These are phyloP conservation scores for Trichosporon coremiiforme DNA, from an alignment of 1,284 basidiomycete genomes.

Conservation along the genomic window DNA sequence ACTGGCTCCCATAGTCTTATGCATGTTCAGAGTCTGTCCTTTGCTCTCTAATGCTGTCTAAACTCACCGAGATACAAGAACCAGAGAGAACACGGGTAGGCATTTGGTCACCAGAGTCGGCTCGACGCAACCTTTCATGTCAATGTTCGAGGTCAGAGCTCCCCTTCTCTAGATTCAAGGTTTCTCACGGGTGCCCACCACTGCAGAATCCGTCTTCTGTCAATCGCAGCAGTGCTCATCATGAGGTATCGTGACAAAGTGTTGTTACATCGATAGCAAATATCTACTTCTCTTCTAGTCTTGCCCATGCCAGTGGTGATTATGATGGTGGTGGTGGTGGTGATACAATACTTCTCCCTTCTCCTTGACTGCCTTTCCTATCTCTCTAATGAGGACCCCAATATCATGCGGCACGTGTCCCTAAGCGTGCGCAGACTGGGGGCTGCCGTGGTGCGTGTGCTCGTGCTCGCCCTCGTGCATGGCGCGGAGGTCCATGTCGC, in stretches of 20 bases:
- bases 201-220: too few relatives aligned
- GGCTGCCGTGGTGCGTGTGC: neutral
- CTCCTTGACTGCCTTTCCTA: neutral
- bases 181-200: too few relatives aligned
- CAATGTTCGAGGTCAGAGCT: too few relatives aligned
- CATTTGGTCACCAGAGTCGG: too few relatives aligned
- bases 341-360: neutral
- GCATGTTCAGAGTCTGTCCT: too few relatives aligned
- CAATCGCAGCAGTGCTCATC: too few relatives aligned
- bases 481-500: constrained; percentile 19
- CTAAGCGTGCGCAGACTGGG: neutral
- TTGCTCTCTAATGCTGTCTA: too few relatives aligned
- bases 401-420: neutral
- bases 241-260: neutral
- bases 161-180: too few relatives aligned
- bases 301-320: neutral
- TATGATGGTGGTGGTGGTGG: neutral
- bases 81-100: too few relatives aligned
- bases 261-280: neutral
- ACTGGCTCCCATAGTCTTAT: too few relatives aligned
- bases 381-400: neutral
- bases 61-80: too few relatives aligned
- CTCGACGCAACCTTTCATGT: too few relatives aligned
- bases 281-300: neutral
- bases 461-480: neutral